These are phyloP conservation scores for Lodderomyces beijingensis DNA, from an alignment of 1,139 yeast species.

Conservation along the genomic window DNA sequence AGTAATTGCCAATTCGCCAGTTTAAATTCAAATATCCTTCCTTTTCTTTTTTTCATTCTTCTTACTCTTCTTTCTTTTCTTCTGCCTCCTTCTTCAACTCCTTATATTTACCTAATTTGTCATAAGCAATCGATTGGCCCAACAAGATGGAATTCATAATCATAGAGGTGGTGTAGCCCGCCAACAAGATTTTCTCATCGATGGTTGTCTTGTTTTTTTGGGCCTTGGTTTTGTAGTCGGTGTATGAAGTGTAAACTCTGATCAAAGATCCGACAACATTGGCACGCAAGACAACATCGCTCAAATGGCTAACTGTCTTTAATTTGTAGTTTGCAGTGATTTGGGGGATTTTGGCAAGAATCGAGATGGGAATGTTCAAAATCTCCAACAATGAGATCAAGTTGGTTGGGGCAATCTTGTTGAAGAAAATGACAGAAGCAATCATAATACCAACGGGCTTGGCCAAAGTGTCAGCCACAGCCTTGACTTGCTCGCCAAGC, in stretches of 20 bases:
- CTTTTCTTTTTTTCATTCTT: background rate
- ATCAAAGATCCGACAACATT: constrained; percentile 52
- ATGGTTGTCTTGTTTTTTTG: constrained; percentile 13
- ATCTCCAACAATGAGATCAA: constrained; percentile 40
- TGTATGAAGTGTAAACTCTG: constrained; percentile 54
- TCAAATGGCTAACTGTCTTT: constrained; percentile 52
- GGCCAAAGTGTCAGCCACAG: constrained; percentile 18
- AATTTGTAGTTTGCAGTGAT: constrained; percentile 43
- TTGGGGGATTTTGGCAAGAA: constrained; percentile 55
- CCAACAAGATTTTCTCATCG: constrained; percentile 28
- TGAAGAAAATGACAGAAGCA: constrained; percentile 26
- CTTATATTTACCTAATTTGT: constrained; percentile 13
- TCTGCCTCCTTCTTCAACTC: constrained; percentile 7
- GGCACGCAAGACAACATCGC: constrained; percentile 51
- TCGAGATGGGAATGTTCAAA: constrained; percentile 49
- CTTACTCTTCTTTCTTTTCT: constrained; percentile 2
- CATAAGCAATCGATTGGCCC: constrained; percentile 30
- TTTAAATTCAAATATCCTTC: constrained; percentile 2
- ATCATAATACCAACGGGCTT: constrained; percentile 27
- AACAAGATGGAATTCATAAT: constrained; percentile 29
- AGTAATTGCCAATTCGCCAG: no score
- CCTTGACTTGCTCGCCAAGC: constrained; percentile 19
- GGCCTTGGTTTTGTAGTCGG: constrained; percentile 23
- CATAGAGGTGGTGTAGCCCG: constrained; percentile 34
- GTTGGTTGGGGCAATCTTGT: constrained; percentile 29